Percentiles rank a stretch among this genome's conserved stretches.
Evolutionary conservation across 768 basidiomycete species (phyloP).

Genomic region (Xerocomus brunneocitrinus): DNA sequence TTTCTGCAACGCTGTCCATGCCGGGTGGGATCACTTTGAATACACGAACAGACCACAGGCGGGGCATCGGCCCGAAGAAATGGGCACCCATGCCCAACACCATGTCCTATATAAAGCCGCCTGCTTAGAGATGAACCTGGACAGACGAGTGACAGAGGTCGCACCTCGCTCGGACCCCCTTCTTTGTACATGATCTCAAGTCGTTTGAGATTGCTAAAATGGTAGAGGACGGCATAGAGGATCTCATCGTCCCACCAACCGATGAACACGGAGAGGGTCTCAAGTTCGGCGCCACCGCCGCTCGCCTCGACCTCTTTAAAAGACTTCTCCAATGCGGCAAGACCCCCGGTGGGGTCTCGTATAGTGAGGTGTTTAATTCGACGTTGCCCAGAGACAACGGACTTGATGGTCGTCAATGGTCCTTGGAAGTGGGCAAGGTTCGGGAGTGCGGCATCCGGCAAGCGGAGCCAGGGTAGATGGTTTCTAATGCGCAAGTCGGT

Average conservation of each 20-base stretch:
- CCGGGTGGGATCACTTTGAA: constrained; percentile 27
- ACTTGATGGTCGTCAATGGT: constrained; percentile 25
- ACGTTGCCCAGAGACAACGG: constrained; percentile 19
- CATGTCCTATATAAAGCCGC: constrained; percentile 26
- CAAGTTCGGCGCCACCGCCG: constrained; percentile 20
- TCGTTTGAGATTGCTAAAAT: constrained; percentile 34
- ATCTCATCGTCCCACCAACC: constrained; percentile 46
- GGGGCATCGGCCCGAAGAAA: constrained; percentile 35
- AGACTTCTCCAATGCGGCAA: constrained; percentile 21
- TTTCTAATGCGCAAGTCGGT: constrained; percentile 23
- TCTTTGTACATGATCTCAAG: constrained; percentile 38
- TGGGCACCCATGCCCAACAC: constrained; percentile 42
- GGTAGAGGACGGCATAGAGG: constrained; percentile 37
- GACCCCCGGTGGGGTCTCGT: constrained; percentile 20
- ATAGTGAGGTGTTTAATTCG: constrained; percentile 21
- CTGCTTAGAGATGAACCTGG: not conserved
- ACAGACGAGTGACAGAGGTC: constrained; percentile 5
- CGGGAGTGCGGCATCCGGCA: constrained; percentile 19
- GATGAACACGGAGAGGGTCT: constrained; percentile 33
- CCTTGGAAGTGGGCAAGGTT: constrained; percentile 20
- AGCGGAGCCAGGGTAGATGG: constrained; percentile 23
- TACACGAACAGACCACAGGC: constrained; percentile 37
- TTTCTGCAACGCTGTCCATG: constrained; percentile 10
- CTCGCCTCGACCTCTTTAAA: constrained; percentile 24
- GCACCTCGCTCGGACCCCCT: constrained; percentile 39